Evolutionary conservation across 2,329 filamentous ascomycete species (phyloP), one percentile per base, ranked within the genome.

Genomic region (Aspergillus neotritici): DNA sequence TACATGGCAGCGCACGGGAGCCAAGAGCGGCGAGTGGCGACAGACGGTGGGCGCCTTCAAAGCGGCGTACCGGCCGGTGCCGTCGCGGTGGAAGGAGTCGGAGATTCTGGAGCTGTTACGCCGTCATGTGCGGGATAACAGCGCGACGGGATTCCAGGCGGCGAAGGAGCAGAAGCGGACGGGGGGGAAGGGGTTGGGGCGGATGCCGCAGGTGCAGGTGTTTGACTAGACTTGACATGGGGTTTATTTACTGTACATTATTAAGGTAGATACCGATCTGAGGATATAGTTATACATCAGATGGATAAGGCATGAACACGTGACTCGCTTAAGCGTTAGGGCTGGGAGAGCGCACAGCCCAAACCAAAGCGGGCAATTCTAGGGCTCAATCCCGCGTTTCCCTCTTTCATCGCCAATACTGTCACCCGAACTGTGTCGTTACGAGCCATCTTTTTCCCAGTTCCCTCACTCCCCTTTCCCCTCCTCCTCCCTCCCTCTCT

Each of bases 21-120:
- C 71, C 15, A 75, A 64, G 52, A 75, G 68, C 43, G 89, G 90
- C 49, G 93, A 98, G 72, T 98, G 93, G 93, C 87, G 88, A 49
- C 91, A 97, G 76, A 98, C 93, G 1, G 77, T 96, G 4, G 93
- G 93, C 28, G 90, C 87, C 15, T 96, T 95, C 69, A 91, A 87
- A 75, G 88, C 91, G 25, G 88, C 90, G 30, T 96, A 96, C 69
- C 76, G 91, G 43, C 91, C 91, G 31, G 90, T 97, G 45, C 93
- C 93, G 10, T 69, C 72, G 56, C 77, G 91, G 50, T 98, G 93
- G 93, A 80, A 77, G 67, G 82, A 84, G 49, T 94, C 86, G 53
- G 83, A 90, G 71, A 80, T 96, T 41, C 69, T 98, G 57, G 66
- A 65, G 17, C 69, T 93, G 74, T 65, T 98, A 64, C 77, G 91